These are phyloP conservation scores for Rhododendron ovatum DNA, from an alignment of 148 eudicot species.

Conservation along the genomic window DNA sequence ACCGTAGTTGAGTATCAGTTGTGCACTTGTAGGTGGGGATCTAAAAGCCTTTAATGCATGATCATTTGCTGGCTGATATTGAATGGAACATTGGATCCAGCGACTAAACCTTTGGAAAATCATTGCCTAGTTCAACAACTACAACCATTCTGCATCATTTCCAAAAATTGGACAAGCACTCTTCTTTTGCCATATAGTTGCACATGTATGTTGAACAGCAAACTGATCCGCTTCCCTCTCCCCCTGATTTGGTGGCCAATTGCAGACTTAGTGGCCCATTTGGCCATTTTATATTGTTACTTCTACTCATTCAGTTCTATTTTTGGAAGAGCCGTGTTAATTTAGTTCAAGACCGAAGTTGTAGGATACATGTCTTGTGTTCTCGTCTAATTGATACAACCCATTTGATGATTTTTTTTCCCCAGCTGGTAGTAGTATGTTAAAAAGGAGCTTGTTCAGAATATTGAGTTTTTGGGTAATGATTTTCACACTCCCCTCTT, in stretches of 20 bases:
- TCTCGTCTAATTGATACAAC: neutral
- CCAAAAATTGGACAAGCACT: neutral
- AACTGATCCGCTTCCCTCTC: neutral
- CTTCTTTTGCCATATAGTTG: neutral
- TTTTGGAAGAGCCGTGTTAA: neutral
- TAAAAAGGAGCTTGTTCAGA: slow-evolving; percentile 1
- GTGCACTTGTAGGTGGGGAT: neutral
- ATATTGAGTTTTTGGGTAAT: neutral
- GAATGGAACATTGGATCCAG: neutral
- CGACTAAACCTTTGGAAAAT: neutral
- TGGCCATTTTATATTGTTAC: neutral
- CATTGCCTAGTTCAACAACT: neutral
- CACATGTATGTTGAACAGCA: neutral
- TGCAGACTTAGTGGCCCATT: neutral
- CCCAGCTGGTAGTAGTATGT: neutral
- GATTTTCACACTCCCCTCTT: neutral
- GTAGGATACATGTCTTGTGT: neutral
- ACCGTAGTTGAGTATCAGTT: neutral
- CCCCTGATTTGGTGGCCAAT: neutral
- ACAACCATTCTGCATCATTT: neutral
- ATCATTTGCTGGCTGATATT: slow-evolving; percentile 2
- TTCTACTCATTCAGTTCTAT: neutral
- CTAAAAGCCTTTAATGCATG: neutral
- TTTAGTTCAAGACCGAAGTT: neutral
- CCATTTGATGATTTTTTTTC: neutral